Evolutionary conservation across 2,329 filamentous ascomycete genomes (phyloP).

Genomic region (Sclerotinia glacialis): DNA sequence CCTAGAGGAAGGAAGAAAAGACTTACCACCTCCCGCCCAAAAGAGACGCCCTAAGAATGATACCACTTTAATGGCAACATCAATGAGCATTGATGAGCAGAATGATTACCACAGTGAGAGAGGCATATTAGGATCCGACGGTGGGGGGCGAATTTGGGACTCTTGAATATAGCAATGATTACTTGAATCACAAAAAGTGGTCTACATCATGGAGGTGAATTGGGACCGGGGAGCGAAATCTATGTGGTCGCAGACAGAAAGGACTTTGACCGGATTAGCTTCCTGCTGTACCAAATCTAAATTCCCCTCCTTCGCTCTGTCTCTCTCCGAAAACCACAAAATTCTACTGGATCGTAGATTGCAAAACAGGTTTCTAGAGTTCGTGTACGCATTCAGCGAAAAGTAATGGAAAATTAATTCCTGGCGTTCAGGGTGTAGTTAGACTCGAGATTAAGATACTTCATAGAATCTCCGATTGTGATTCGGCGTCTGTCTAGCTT

Average conservation of each 20-base stretch:
- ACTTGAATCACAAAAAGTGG: not conserved
- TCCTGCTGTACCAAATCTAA: not conserved
- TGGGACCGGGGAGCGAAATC: not conserved
- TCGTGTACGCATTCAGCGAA: not conserved
- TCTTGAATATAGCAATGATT: not conserved
- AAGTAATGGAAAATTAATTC: not conserved
- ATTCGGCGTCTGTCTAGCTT: not conserved
- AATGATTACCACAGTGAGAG: not conserved
- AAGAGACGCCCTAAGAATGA: not conserved
- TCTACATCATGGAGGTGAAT: not conserved
- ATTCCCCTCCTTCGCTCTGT: not conserved
- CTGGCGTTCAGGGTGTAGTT: not conserved
- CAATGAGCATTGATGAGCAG: not conserved
- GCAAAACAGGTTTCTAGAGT: too few species aligned
- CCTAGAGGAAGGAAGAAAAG: not conserved
- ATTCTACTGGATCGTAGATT: too few species aligned
- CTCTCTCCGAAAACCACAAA: not conserved
- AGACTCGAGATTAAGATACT: not conserved
- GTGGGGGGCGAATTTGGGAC: not conserved
- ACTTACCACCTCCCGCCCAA: not conserved
- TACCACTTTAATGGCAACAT: not conserved
- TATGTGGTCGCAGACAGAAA: too few species aligned
- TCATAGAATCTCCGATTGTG: not conserved
- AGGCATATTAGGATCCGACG: not conserved
- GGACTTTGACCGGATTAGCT: not conserved